Conservation (phyloP, 2,329 filamentous ascomycete species). For the Graphiopsis chlorocephala region DNA sequence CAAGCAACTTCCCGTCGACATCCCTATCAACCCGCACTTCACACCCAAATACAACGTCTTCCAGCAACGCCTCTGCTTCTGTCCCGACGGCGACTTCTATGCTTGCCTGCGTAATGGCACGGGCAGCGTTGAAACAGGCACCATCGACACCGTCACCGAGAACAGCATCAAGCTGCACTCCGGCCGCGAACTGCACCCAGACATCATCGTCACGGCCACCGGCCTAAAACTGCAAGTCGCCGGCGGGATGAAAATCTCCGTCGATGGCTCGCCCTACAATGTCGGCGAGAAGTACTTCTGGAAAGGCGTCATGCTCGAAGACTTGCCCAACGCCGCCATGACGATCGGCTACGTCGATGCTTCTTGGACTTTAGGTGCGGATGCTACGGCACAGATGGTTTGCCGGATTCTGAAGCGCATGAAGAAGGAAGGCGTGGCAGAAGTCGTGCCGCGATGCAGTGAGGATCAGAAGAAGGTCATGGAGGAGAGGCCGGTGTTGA, state of each 20-base stretch:
- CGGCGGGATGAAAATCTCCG: conserved; percentile 45
- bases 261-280: conserved; percentile 51
- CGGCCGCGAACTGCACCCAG: conserved; percentile 49
- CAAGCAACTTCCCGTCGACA: conserved; percentile 46
- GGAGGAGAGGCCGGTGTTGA: conserved; percentile 41
- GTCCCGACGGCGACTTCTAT: conserved; percentile 61
- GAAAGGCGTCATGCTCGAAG: conserved; percentile 61
- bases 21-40: conserved; percentile 41
- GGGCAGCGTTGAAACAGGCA: conserved; percentile 55
- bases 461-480: conserved; percentile 39
- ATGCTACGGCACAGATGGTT: conserved; percentile 51
- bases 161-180: conserved; percentile 48
- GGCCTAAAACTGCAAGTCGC: conserved; percentile 58
- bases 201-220: conserved; percentile 65
- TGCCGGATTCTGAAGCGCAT: conserved; percentile 53
- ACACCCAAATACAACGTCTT: conserved; percentile 52
- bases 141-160: conserved; percentile 50
- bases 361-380: conserved; percentile 62
- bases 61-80: conserved; percentile 73
- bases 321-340: conserved; percentile 59
- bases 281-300: conserved; percentile 55
- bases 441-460: conserved; percentile 44
- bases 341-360: conserved; percentile 60
- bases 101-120: conserved; percentile 49
- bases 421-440: conserved; percentile 41